Evolutionary conservation across 257 asterid genomes (phyloP).

Genomic region (Linaria vulgaris): DNA sequence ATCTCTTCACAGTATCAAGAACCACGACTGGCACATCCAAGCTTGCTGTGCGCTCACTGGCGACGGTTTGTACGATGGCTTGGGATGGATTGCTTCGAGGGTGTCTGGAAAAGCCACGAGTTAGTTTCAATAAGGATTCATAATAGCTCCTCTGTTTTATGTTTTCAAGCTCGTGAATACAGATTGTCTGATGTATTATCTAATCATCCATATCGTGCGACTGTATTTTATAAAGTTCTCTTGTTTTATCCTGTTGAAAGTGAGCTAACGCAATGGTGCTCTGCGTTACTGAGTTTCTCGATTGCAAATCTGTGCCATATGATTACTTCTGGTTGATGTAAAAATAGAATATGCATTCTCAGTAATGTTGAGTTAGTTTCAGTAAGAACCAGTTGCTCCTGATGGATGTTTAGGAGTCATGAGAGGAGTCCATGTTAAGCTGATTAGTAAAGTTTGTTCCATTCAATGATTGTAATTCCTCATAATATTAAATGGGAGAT

Average conservation of each 20-base stretch:
- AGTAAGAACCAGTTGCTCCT: too few relatives aligned
- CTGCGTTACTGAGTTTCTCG: not conserved
- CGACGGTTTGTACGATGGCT: slow-evolving; percentile 90
- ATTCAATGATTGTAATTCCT: too few relatives aligned
- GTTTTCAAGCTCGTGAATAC: slow-evolving; percentile 8
- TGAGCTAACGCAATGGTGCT: not conserved
- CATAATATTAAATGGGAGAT: too few relatives aligned
- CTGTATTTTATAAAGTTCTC: not conserved
- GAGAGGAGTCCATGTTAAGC: too few relatives aligned
- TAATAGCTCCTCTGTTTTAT: not conserved
- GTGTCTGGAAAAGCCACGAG: slow-evolving; percentile 79
- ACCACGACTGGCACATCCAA: slow-evolving; percentile 99
- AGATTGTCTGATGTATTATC: slow-evolving; percentile 10
- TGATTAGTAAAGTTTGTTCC: too few relatives aligned
- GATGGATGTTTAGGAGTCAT: too few relatives aligned
- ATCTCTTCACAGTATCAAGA: slow-evolving; percentile 92
- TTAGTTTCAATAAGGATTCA: slow-evolving; percentile 29
- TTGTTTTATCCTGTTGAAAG: not conserved
- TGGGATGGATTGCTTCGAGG: slow-evolving; percentile 95
- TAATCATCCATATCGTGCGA: not conserved
- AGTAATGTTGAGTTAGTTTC: not conserved
- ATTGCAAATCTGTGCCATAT: not conserved
- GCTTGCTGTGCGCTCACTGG: slow-evolving; percentile 95
- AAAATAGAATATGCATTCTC: not conserved
- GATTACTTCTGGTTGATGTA: not conserved